phyloP scores from a whole-genome alignment of 768 basidiomycete genomes.

The Mycena maculata region DNA sequence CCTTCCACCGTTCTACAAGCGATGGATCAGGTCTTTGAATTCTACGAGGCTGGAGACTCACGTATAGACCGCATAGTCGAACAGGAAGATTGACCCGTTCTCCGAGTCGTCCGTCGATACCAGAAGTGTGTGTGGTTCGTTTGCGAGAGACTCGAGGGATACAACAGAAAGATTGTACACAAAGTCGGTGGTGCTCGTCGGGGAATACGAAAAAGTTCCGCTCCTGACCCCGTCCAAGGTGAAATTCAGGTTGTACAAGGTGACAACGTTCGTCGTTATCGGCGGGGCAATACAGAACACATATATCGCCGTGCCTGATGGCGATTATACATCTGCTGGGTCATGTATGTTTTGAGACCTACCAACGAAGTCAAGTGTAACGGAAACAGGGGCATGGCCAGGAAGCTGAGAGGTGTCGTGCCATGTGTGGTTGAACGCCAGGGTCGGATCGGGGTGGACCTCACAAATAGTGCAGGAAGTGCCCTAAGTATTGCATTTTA shows the following conservation, averaged over 20 bases:
- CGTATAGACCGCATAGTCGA: conserved; percentile 34
- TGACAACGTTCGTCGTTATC: not conserved
- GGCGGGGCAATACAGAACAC: conserved; percentile 32
- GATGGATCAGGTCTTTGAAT: no score
- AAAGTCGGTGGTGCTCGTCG: conserved; percentile 19
- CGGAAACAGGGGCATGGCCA: conserved; percentile 5
- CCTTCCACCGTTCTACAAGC: not conserved
- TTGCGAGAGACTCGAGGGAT: conserved; percentile 15
- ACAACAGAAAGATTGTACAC: conserved; percentile 28
- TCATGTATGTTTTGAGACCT: not conserved
- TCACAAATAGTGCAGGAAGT: conserved; percentile 14
- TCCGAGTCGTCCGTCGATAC: conserved; percentile 23
- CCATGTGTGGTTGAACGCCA: conserved; percentile 30
- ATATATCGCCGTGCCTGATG: conserved; percentile 24
- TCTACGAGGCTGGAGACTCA: no score
- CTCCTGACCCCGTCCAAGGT: conserved; percentile 11
- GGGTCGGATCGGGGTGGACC: conserved; percentile 15
- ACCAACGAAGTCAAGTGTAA: conserved; percentile 26
- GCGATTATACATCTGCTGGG: not conserved
- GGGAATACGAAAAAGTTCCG: not conserved
- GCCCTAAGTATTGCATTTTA: not conserved
- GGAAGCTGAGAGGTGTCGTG: conserved; percentile 29
- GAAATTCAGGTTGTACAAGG: conserved; percentile 25
- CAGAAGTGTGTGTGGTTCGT: conserved; percentile 14
- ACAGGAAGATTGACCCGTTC: conserved; percentile 25